Conservation (phyloP, 139 green algal genomes). For the Protoeuglena noctilucae region DNA sequence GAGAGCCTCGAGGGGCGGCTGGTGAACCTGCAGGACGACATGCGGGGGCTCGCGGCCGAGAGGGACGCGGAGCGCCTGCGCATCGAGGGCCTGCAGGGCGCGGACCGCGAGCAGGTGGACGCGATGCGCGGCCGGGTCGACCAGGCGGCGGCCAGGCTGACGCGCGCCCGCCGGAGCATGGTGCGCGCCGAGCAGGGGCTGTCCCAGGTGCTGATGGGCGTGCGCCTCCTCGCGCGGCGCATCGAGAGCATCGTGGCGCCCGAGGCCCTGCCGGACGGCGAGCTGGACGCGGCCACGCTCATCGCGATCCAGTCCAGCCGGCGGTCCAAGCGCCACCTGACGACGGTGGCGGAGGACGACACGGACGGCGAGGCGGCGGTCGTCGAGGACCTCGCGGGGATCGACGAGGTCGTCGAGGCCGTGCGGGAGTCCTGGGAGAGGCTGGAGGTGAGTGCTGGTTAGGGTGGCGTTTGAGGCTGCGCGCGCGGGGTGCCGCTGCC, state of each 20-base stretch:
- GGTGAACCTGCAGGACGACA: neutral
- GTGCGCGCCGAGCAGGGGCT: neutral
- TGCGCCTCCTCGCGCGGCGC: neutral
- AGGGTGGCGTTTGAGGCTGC: too few species aligned
- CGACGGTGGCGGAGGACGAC: too few species aligned
- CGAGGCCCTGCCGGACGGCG: neutral
- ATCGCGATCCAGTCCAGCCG: too few species aligned
- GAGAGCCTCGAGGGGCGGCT: neutral
- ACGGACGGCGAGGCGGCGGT: neutral
- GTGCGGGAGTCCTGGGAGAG: too few species aligned
- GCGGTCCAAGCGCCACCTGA: too few species aligned
- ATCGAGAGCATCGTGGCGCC: too few species aligned
- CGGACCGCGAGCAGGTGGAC: neutral
- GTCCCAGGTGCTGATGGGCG: neutral
- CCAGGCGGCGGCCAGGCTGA: neutral
- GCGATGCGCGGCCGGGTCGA: neutral
- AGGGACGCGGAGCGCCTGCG: neutral
- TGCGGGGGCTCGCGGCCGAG: neutral
- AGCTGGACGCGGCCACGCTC: neutral
- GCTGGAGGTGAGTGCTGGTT: neutral
- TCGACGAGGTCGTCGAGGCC: neutral
- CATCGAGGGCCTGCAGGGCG: neutral
- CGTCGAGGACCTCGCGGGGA: neutral
- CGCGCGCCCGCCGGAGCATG: neutral
- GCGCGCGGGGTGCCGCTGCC: too few species aligned